Evolutionary conservation across 306 rosid genomes (phyloP).

Genomic region (Acacia acuminata): DNA sequence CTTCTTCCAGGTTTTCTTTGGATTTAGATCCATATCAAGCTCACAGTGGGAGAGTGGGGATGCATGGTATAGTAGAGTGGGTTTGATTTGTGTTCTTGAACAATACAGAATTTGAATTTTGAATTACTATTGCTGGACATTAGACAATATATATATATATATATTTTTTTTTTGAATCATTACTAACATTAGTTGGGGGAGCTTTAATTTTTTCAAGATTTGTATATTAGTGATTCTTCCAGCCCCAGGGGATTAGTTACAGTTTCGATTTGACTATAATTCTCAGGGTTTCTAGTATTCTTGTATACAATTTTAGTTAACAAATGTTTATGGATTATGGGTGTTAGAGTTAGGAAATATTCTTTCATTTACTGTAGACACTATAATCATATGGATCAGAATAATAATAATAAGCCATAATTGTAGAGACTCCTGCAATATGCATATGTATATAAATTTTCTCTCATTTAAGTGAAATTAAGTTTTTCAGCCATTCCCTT

Average conservation of each 20-base stretch:
- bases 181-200: conserved; percentile 12
- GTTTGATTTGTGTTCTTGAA: conserved; percentile 16
- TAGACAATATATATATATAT: not conserved
- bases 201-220: conserved; percentile 2
- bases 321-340: conserved; percentile 9
- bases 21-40: conserved; percentile 12
- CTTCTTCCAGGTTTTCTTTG: not conserved
- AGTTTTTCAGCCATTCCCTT: not conserved
- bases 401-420: not conserved
- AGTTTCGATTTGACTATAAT: not conserved
- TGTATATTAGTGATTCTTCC: conserved; percentile 14
- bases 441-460: not conserved
- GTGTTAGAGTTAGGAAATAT: not conserved
- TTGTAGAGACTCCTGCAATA: not conserved
- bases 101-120: not conserved
- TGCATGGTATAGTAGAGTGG: conserved; percentile 26
- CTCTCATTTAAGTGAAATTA: not conserved
- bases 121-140: not conserved
- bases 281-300: conserved; percentile 19
- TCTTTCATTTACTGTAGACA: not conserved
- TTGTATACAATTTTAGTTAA: conserved; percentile 8
- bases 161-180: not conserved
- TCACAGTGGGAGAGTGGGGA: conserved; percentile 2
- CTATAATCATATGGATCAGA: not conserved
- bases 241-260: not conserved